Evolutionary conservation across 2,329 filamentous ascomycete genomes (phyloP), one percentile per base, ranked within the genome.

Genomic region (Cercospora brassicicola): DNA sequence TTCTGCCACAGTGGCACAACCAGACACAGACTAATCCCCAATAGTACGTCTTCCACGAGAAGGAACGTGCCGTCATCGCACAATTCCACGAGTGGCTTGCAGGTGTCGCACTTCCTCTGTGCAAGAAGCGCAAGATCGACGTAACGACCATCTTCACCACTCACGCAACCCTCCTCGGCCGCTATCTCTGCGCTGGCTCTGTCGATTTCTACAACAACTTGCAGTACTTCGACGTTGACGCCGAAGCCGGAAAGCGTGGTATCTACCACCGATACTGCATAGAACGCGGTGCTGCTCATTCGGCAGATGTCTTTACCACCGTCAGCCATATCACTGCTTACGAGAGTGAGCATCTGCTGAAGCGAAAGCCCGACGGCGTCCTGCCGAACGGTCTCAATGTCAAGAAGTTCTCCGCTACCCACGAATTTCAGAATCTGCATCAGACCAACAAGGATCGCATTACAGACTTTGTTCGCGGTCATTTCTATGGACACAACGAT

Each of bases 191-290:
- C 79, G 95, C 95, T 62, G 95, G 95, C 64, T 97, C 94, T 0
- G 95, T 98, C 71, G 95, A 99, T 79, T 98, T 99, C 79, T 99
- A 99, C 87, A 99, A 98, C 84, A 97, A 98, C 80, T 87, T 99
- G 63, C 94, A 98, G 80, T 91, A 89, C 83, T 98, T 99, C 78
- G 94, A 99, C 78, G 93, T 97, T 31, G 95, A 99, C 79, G 89
- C 93, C 5, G 95, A 99, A 82, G 95, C 95, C 18, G 95, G 95
- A 69, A 98, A 97, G 85, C 92, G 95, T 76, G 95, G 95, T 67
- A 98, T 99, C 79, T 99, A 98, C 84, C 95, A 99, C 83, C 86
- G 95, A 68, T 98, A 98, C 84, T 98, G 95, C 83, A 96, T 99
- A 76, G 95, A 99, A 83, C 90, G 95, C 72, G 94, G 92, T 57